These are phyloP conservation scores for Plectosphaerella plurivora DNA, from an alignment of 2,329 filamentous ascomycete species.

Conservation along the genomic window DNA sequence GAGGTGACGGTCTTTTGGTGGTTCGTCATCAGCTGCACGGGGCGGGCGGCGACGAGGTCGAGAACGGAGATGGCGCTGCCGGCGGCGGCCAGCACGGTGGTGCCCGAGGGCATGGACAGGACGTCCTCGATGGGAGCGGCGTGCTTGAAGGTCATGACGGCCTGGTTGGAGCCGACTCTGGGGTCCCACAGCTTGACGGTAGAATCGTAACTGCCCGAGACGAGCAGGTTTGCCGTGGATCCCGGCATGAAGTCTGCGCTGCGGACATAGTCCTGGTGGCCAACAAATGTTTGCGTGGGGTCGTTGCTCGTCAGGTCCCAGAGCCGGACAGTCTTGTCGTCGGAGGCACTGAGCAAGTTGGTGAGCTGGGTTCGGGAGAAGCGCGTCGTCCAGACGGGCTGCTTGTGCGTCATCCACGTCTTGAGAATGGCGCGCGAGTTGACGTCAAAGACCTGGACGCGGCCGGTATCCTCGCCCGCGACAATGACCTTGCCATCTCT, in stretches of 20 bases:
- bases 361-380: conserved; percentile 91
- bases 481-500: conserved; percentile 85
- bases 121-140: conserved; percentile 83
- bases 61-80: conserved; percentile 87
- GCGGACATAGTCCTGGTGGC: conserved; percentile 90
- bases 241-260: conserved; percentile 80
- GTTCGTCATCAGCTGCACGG: conserved; percentile 80
- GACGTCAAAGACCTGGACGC: conserved; percentile 93
- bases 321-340: conserved; percentile 86
- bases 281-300: conserved; percentile 72
- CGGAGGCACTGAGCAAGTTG: conserved; percentile 80
- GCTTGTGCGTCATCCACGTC: conserved; percentile 92
- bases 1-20: conserved; percentile 98
- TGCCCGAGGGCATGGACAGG: conserved; percentile 81
- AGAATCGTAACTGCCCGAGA: conserved; percentile 91
- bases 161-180: conserved; percentile 57
- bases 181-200: conserved; percentile 95
- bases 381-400: conserved; percentile 86
- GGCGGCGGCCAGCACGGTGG: conserved; percentile 77
- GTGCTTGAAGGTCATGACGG: conserved; percentile 94
- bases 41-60: conserved; percentile 86
- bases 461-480: conserved; percentile 85
- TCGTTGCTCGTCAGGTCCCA: conserved; percentile 88
- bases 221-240: conserved; percentile 66
- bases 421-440: conserved; percentile 84